Evolutionary conservation across 1,284 basidiomycete species (phyloP).

Genomic region (Phellopilus nigrolimitatus): DNA sequence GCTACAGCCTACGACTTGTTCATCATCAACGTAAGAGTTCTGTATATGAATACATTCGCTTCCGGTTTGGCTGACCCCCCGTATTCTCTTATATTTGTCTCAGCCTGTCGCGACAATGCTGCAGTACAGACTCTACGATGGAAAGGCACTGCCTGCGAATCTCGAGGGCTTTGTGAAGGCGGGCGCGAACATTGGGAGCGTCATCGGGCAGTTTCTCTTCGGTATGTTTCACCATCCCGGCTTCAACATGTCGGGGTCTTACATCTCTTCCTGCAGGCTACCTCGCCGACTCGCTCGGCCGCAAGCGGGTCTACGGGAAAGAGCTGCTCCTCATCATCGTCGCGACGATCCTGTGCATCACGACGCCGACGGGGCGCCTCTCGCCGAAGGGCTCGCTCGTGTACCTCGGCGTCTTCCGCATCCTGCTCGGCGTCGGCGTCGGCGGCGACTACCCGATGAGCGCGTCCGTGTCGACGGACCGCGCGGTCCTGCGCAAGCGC

Average conservation of each 20-base stretch:
- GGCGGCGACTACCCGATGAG: conserved; percentile 85
- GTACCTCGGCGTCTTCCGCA: conserved; percentile 62
- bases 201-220: conserved; percentile 71
- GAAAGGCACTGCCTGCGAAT: conserved; percentile 46
- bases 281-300: conserved; percentile 62
- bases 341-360: conserved; percentile 58
- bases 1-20: conserved; percentile 66
- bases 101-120: conserved; percentile 74
- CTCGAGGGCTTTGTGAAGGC: conserved; percentile 66
- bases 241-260: conserved; percentile 7
- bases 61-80: conserved; percentile 1
- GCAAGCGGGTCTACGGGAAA: conserved; percentile 71
- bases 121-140: conserved; percentile 64
- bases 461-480: conserved; percentile 66
- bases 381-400: conserved; percentile 47
- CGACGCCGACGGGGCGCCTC: conserved; percentile 42
- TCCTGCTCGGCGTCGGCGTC: conserved; percentile 70
- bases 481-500: conserved; percentile 62
- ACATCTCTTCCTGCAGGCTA: conserved; percentile 35
- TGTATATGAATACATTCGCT: not conserved
- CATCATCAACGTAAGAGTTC: conserved; percentile 64
- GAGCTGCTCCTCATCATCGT: conserved; percentile 77
- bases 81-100: not conserved
- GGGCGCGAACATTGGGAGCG: conserved; percentile 66
- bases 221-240: conserved; percentile 33